Percentiles rank a stretch among this genome's conserved stretches.
These are phyloP conservation scores for Solanum neorickii DNA, from an alignment of 257 asterid species.

Conservation along the genomic window DNA sequence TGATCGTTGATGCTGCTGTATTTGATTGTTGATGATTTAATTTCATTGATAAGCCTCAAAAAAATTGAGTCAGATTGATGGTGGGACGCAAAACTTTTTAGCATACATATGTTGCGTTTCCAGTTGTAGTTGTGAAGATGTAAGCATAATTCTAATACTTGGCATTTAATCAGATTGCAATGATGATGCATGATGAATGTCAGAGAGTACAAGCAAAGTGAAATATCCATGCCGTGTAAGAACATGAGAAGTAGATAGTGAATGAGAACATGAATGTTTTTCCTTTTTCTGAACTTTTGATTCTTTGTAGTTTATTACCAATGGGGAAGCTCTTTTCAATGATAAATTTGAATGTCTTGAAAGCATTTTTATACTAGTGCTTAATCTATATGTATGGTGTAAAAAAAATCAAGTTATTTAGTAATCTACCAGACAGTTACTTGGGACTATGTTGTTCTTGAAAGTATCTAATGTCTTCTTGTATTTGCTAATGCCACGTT, in stretches of 20 bases:
- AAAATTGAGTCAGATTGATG: background rate
- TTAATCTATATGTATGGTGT: background rate
- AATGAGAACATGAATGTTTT: conserved; percentile 14
- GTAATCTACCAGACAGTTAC: background rate
- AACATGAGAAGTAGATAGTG: conserved; percentile 22
- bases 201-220: conserved; percentile 33
- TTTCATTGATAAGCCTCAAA: background rate
- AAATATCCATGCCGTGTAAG: conserved; percentile 23
- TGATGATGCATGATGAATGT: conserved; percentile 62
- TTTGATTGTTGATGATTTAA: background rate
- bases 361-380: background rate
- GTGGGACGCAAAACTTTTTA: background rate
- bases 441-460: background rate
- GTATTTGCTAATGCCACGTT: background rate
- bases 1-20: background rate
- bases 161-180: conserved; percentile 58
- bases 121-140: conserved; percentile 6
- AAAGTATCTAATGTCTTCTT: background rate
- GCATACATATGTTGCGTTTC: background rate
- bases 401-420: background rate
- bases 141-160: conserved; percentile 25
- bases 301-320: background rate
- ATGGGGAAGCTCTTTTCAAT: background rate
- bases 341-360: background rate
- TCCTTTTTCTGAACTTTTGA: background rate